phyloP scores from a whole-genome alignment of 768 basidiomycete genomes.

The Russula vinacea region DNA sequence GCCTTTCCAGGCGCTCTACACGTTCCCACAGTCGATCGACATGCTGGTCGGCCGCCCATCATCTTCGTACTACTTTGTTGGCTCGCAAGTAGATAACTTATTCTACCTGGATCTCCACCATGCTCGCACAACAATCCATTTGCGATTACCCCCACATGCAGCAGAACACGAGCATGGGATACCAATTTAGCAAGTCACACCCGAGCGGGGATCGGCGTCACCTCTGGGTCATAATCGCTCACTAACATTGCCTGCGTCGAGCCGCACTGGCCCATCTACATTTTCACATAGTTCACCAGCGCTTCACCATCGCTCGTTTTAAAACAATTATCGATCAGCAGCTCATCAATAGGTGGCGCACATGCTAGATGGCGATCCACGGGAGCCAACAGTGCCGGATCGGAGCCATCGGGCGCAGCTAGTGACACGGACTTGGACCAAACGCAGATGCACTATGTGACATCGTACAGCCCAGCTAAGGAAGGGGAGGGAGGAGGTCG shows the following conservation, averaged over 20 bases:
- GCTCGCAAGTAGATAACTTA: slow-evolving; percentile 81
- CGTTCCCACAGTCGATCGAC: slow-evolving; percentile 92
- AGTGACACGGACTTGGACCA: slow-evolving; percentile 38
- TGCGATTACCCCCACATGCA: slow-evolving; percentile 49
- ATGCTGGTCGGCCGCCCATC: slow-evolving; percentile 94
- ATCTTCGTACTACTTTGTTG: slow-evolving; percentile 97
- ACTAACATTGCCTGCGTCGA: slow-evolving; percentile 31
- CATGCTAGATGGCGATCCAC: slow-evolving; percentile 38
- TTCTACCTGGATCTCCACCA: slow-evolving; percentile 83
- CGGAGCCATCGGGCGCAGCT: slow-evolving; percentile 14
- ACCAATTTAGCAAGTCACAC: slow-evolving; percentile 22
- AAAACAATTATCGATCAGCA: slow-evolving; percentile 53
- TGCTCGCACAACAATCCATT: slow-evolving; percentile 69
- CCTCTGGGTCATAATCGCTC: slow-evolving; percentile 32
- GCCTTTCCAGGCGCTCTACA: slow-evolving; percentile 67
- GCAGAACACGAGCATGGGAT: slow-evolving; percentile 13
- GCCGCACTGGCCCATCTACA: slow-evolving; percentile 35
- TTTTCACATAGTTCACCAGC: slow-evolving; percentile 57
- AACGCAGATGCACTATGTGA: slow-evolving; percentile 60
- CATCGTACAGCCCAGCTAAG: slow-evolving; percentile 63
- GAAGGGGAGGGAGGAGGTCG: neutral
- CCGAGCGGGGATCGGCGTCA: slow-evolving; percentile 16
- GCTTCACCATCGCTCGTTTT: slow-evolving; percentile 65
- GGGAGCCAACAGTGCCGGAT: slow-evolving; percentile 38
- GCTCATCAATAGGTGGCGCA: slow-evolving; percentile 36